A percentile compares a stretch with the other conserved stretches of the same genome.
These are phyloP conservation scores for Agaricus bisporus DNA, from an alignment of 768 basidiomycete species.

Conservation along the genomic window DNA sequence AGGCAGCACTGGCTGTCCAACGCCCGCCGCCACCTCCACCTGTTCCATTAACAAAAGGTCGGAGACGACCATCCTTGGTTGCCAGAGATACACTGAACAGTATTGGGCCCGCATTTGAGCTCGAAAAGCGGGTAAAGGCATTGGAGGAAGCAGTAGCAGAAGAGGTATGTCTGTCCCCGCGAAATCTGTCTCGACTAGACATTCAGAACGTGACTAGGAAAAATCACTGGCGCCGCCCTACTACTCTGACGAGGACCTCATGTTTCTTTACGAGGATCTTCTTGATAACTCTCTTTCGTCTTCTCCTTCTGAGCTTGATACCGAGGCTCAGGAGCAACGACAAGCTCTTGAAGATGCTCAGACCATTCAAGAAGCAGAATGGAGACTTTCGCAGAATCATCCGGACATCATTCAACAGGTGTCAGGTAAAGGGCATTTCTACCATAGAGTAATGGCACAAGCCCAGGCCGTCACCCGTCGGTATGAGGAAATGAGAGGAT, in stretches of 20 bases:
- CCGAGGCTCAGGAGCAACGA: conserved; percentile 1
- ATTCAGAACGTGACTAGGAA: conserved; percentile 4
- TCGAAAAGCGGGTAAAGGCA: conserved; percentile 12
- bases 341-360: conserved; percentile 8
- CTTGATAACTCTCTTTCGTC: conserved; percentile 11
- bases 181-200: too few relatives aligned
- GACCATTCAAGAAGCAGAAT: background rate
- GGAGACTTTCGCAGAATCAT: background rate
- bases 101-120: background rate
- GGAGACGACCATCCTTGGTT: background rate
- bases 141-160: conserved; percentile 8
- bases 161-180: conserved; percentile 6
- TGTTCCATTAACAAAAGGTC: background rate
- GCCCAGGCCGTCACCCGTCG: conserved; percentile 29
- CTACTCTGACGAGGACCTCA: conserved; percentile 12
- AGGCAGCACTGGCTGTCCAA: background rate
- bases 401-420: conserved; percentile 5
- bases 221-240: background rate
- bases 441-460: conserved; percentile 28
- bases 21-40: background rate
- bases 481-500: conserved; percentile 22
- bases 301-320: conserved; percentile 5
- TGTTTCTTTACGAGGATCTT: conserved; percentile 14
- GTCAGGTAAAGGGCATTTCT: conserved; percentile 13
- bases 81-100: background rate